Conservation (phyloP, 73 alveolate genomes). For the Tetrahymena elliotti region DNA sequence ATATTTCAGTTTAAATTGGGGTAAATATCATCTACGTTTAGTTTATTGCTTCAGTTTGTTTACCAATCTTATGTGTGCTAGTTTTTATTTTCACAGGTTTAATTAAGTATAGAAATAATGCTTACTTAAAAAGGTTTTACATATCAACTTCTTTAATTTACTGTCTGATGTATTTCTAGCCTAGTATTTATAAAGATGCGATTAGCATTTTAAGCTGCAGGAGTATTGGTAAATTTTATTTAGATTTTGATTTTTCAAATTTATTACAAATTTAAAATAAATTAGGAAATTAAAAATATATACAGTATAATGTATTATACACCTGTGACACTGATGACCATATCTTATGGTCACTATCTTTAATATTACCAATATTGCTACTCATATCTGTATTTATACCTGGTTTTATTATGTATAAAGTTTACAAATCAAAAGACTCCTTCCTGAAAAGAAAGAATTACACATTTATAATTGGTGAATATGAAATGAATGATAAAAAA, state of each 20-base stretch:
- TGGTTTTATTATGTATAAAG: neutral
- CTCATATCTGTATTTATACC: neutral
- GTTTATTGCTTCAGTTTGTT: neutral
- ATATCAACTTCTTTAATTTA: neutral
- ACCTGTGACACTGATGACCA: neutral
- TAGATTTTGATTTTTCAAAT: neutral
- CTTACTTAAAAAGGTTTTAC: neutral
- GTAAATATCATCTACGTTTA: neutral
- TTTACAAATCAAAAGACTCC: neutral
- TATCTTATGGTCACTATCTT: neutral
- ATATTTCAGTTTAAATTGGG: neutral
- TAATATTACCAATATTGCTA: neutral
- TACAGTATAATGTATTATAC: neutral
- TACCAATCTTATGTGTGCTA: neutral
- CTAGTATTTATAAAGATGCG: neutral
- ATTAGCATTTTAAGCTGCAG: neutral
- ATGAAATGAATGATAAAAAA: neutral
- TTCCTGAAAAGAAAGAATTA: neutral
- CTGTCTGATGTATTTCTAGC: neutral
- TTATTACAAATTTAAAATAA: neutral
- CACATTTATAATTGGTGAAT: neutral
- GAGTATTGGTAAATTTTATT: neutral
- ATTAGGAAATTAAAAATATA: neutral
- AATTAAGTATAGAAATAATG: neutral
- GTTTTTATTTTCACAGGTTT: neutral